These are phyloP conservation scores for Corchorus capsularis DNA, from an alignment of 345 rosid species.

Conservation along the genomic window DNA sequence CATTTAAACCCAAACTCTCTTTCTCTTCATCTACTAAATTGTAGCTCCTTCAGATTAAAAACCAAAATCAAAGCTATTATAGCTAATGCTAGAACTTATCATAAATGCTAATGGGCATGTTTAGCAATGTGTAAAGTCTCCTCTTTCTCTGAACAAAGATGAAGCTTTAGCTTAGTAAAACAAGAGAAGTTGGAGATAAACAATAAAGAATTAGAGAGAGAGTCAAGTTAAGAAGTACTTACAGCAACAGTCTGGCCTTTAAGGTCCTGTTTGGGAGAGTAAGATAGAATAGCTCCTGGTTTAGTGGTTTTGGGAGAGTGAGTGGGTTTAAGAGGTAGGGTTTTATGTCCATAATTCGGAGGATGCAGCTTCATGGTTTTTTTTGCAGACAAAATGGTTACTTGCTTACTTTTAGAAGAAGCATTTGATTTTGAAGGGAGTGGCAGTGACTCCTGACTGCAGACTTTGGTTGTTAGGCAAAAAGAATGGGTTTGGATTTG, in stretches of 20 bases:
- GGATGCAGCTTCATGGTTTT: not conserved
- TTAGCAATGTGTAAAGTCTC: not conserved
- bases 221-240: not conserved
- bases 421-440: too few species aligned
- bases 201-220: not conserved
- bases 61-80: not conserved
- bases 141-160: not conserved
- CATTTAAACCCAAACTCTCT: not conserved
- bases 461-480: too few species aligned
- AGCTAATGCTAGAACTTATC: not conserved
- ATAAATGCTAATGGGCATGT: too few species aligned
- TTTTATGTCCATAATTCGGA: not conserved
- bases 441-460: too few species aligned
- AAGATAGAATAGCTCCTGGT: constrained; percentile 5
- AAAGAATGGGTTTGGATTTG: not conserved
- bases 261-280: constrained; percentile 4
- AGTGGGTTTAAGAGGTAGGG: not conserved
- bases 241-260: constrained; percentile 17
- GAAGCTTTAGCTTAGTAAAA: not conserved
- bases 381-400: not conserved
- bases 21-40: not conserved
- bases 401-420: not conserved
- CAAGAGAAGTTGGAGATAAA: not conserved
- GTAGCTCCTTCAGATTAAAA: not conserved
- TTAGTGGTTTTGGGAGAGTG: constrained; percentile 2